Conservation (phyloP, 1,284 basidiomycete genomes). For the Sphaerobolus stellatus region DNA sequence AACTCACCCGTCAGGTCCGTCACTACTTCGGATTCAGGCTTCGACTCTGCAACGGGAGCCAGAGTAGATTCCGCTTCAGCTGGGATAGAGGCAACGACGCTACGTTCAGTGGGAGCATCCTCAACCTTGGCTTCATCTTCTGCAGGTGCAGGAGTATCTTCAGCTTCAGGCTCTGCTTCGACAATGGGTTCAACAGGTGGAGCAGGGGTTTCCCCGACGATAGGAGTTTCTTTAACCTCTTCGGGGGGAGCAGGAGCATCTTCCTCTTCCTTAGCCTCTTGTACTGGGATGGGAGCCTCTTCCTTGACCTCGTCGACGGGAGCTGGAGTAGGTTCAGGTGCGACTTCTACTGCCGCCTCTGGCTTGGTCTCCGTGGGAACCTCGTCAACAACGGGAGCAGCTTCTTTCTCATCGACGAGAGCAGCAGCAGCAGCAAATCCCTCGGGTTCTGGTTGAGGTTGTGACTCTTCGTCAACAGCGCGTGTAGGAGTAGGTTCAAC, state of each 20-base stretch:
- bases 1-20: too few relatives aligned
- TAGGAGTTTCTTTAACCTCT: slow-evolving; percentile 1
- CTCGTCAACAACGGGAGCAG: background rate
- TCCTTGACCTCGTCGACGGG: too few relatives aligned
- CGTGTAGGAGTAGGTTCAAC: background rate
- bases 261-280: too few relatives aligned
- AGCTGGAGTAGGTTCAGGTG: background rate
- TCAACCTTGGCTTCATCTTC: background rate
- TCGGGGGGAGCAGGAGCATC: background rate
- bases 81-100: background rate
- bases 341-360: background rate
- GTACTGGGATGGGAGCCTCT: too few relatives aligned
- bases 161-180: background rate
- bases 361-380: background rate
- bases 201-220: slow-evolving; percentile 13
- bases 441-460: background rate
- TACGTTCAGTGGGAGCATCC: background rate
- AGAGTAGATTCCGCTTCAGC: background rate
- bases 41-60: background rate
- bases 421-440: too few relatives aligned
- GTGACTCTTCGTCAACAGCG: background rate
- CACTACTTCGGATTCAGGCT: too few relatives aligned
- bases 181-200: background rate
- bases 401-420: too few relatives aligned
- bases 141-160: background rate